These are phyloP conservation scores for Clohesyomyces aquaticus DNA, from an alignment of 495 filamentous ascomycete species.

Conservation along the genomic window DNA sequence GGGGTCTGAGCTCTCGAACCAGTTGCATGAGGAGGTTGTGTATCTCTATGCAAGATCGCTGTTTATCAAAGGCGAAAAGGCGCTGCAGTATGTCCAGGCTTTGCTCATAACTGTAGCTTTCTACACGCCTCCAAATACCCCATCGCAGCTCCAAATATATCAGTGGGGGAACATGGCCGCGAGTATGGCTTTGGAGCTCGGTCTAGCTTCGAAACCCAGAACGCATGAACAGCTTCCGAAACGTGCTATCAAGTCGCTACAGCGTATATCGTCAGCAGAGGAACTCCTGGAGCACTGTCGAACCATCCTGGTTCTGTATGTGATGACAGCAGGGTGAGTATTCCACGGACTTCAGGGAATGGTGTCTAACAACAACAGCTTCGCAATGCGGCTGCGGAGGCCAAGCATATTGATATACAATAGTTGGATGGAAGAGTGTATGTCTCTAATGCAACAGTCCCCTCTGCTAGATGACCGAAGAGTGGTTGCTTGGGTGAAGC, in stretches of 20 bases:
- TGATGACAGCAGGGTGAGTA: slow-evolving; percentile 49
- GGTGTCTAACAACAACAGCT: slow-evolving; percentile 41
- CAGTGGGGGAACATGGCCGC: slow-evolving; percentile 60
- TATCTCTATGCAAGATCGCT: slow-evolving; percentile 55
- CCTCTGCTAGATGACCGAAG: slow-evolving; percentile 51
- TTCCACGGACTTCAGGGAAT: not conserved
- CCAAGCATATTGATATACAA: slow-evolving; percentile 58
- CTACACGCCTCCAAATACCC: slow-evolving; percentile 55
- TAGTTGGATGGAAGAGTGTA: slow-evolving; percentile 57
- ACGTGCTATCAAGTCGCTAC: slow-evolving; percentile 16
- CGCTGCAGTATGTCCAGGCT: slow-evolving; percentile 59
- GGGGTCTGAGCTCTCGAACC: slow-evolving; percentile 51
- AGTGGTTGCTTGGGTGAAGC: slow-evolving; percentile 52
- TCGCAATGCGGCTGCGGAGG: slow-evolving; percentile 57
- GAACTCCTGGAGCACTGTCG: slow-evolving; percentile 42
- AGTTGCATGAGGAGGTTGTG: slow-evolving; percentile 55
- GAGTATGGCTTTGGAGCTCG: slow-evolving; percentile 60
- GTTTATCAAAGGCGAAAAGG: slow-evolving; percentile 58
- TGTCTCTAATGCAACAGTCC: slow-evolving; percentile 51
- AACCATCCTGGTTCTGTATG: slow-evolving; percentile 55
- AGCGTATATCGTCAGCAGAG: slow-evolving; percentile 31
- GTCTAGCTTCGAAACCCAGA: slow-evolving; percentile 50
- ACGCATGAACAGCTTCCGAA: slow-evolving; percentile 37
- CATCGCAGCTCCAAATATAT: slow-evolving; percentile 56
- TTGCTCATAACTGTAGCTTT: slow-evolving; percentile 56